phyloP scores from a whole-genome alignment of 2,329 filamentous ascomycete genomes.

The Berkeleyomyces rouxiae region DNA sequence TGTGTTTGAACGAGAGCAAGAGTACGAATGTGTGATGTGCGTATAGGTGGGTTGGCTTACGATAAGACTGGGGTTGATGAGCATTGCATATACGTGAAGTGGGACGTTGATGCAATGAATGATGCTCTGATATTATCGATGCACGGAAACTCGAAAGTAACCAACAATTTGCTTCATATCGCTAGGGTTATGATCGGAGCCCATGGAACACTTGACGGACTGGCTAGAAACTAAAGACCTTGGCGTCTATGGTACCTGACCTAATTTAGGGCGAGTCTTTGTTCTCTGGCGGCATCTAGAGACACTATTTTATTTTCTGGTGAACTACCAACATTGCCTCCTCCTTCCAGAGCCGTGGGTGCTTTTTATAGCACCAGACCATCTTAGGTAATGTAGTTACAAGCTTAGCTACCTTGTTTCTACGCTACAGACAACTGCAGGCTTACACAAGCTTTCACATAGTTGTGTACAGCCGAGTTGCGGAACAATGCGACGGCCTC shows the following conservation, averaged over 20 bases:
- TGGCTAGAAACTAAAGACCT: not conserved
- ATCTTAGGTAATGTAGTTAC: not conserved
- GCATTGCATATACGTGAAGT: not conserved
- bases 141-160: too few relatives aligned
- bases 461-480: too few relatives aligned
- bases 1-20: not conserved
- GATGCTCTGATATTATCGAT: too few relatives aligned
- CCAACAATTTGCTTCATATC: too few relatives aligned
- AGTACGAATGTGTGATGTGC: not conserved
- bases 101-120: not conserved
- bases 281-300: not conserved
- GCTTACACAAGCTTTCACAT: too few relatives aligned
- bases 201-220: not conserved
- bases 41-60: not conserved
- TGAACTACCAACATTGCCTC: not conserved
- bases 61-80: not conserved
- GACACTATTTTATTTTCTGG: not conserved
- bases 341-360: not conserved
- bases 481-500: too few relatives aligned
- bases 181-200: too few relatives aligned
- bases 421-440: too few relatives aligned
- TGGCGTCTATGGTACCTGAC: not conserved
- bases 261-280: not conserved
- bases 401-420: not conserved
- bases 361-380: not conserved